Evolutionary conservation across 2,329 filamentous ascomycete genomes (phyloP), one percentile per base, ranked within the genome.

Genomic region (Coniochaeta sp.): DNA sequence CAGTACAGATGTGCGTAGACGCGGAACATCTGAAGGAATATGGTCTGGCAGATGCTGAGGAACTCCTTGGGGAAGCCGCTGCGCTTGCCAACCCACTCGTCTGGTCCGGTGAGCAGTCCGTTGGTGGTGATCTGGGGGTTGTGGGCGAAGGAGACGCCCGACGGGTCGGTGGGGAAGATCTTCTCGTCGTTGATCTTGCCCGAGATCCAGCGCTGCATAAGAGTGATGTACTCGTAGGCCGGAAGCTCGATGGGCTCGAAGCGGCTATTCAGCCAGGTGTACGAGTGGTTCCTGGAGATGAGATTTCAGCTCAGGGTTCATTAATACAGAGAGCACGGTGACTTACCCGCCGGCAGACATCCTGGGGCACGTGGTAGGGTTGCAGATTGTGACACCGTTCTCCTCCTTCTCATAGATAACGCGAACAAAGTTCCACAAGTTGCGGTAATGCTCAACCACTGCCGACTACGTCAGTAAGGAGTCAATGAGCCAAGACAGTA

Each of bases 1-100:
- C 91, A 91, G 73, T 95, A 95, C 55, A 95, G 82, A 69, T 95
- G 89, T 45, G 89, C 86, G 63, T 95, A 95, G 59, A 92, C 89
- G 52, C 89, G 85, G 74, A 95, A 92, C 82, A 95, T 94, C 69
- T 92, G 89, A 62, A 88, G 83, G 72, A 92, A 87, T 60, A 91
- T 90, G 42, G 82, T 82, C 71, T 89, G 87, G 73, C 89, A 89
- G 62, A 91, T 88, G 56, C 81, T 77, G 58, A 87, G 77, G 65
- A 92, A 94, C 38, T 86, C 84, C 58, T 82, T 78, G 3, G 89
- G 89, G 66, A 95, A 95, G 7, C 89, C 89, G 55, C 85, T 89
- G 16, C 84, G 79, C 70, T 90, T 89, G 58, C 89, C 89, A 52
- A 91, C 75, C 88, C 88, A 95, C 55, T 78, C 75, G 16, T 65